Evolutionary conservation across 2,329 filamentous ascomycete genomes (phyloP), one percentile per base, ranked within the genome.

Genomic region (Colletotrichum truncatum): DNA sequence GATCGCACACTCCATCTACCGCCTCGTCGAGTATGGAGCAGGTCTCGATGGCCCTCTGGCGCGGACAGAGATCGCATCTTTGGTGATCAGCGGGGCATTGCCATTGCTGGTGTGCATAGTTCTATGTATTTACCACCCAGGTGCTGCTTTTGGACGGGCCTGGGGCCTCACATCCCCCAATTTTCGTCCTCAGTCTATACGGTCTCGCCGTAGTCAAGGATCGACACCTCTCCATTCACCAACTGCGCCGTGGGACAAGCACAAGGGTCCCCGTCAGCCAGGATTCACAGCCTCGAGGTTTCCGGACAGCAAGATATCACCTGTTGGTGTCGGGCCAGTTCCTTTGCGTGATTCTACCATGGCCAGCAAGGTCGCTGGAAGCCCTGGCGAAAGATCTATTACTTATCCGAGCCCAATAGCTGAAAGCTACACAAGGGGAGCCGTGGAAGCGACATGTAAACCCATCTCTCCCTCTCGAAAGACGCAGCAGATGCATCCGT

Each of bases 1-100:
- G 23, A 69, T 84, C 12, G 68, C 74, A 28, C 76, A 82, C 70
- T 77, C 83, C 57, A 72, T 80, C 54, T 78, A 81, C 54, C 74
- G 81, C 11, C 72, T 82, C 14, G 72, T 78, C 51, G 77, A 83
- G 39, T 74, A 82, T 46, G 72, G 75, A 8, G 71, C 70, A 25
- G 81, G 79, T 7, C 66, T 82, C 9, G 63, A 68, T 4, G 75
- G 75, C 28, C 45, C 68, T 14, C 67, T 81, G 2, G 77, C 80
- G 54, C 77, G 80, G 52, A 81, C 77, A 7, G 72, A 82, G 57
- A 54, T 74, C 4, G 73, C 75, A 12, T 76, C 76, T 25, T 76
- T 82, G 68, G 67, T 82, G 7, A 70, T 82, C 41, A 76, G 80
- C 68, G 80, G 81, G 43, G 71, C 75, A n/a, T 48, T 82, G 4